Conservation (phyloP, 345 rosid genomes). For the Camelina laxa region DNA sequence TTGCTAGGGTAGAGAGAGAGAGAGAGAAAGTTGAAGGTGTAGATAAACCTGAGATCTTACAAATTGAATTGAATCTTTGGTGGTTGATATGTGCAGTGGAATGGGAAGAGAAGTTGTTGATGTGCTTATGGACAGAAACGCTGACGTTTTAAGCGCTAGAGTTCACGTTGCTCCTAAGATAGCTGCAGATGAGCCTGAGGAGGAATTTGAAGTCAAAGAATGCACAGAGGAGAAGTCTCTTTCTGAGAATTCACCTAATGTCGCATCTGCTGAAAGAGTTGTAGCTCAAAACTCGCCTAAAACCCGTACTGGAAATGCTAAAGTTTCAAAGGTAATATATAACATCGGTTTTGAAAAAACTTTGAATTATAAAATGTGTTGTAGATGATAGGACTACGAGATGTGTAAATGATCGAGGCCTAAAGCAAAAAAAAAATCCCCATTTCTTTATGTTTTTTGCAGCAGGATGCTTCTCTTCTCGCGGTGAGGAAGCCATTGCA, state of each 20-base stretch:
- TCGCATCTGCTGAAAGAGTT: conserved; percentile 31
- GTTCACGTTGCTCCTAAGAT: conserved; percentile 56
- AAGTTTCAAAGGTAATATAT: conserved; percentile 34
- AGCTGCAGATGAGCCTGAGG: conserved; percentile 57
- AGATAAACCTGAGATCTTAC: conserved; percentile 45
- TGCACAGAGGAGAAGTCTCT: conserved; percentile 44
- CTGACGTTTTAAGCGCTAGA: conserved; percentile 55
- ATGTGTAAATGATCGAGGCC: not conserved
- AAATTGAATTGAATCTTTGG: conserved; percentile 49
- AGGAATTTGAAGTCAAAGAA: conserved; percentile 66
- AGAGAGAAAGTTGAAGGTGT: conserved; percentile 17
- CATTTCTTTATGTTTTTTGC: conserved; percentile 31
- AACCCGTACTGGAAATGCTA: conserved; percentile 25
- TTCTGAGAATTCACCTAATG: conserved; percentile 17
- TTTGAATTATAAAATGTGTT: not conserved
- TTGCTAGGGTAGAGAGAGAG: not conserved
- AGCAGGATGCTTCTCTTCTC: conserved; percentile 58
- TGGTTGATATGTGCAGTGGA: conserved; percentile 49
- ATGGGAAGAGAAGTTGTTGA: conserved; percentile 80
- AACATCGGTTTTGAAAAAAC: not conserved
- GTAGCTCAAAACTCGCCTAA: conserved; percentile 30
- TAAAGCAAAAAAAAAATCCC: not conserved
- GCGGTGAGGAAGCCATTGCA: conserved; percentile 61
- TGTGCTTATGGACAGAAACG: conserved; percentile 64
- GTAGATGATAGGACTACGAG: not conserved